A percentile compares a stretch with the other conserved stretches of the same genome.
phyloP scores from a whole-genome alignment of 441 rosid species.

The Cnidoscolus chayamansa region DNA sequence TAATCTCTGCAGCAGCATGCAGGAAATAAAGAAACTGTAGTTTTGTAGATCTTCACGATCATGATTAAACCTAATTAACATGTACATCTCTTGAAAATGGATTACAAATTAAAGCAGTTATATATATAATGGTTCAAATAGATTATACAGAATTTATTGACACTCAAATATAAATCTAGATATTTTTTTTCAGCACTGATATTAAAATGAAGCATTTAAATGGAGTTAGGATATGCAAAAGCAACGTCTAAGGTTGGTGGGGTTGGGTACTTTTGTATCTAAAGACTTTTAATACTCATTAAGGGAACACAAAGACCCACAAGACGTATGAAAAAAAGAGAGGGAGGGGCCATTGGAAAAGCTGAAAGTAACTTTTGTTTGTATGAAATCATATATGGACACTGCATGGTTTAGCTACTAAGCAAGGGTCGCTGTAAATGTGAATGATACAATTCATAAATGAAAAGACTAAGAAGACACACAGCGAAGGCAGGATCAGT shows the following conservation, averaged over 20 bases:
- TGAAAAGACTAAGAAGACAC: too few species aligned
- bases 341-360: slow-evolving; percentile 25
- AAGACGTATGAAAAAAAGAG: slow-evolving; percentile 13
- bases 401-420: background rate
- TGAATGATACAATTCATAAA: slow-evolving; percentile 24
- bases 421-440: slow-evolving; percentile 15
- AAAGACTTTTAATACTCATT: background rate
- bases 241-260: background rate
- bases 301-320: slow-evolving; percentile 23
- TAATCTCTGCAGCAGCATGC: background rate
- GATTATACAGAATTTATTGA: too few species aligned
- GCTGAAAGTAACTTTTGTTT: slow-evolving; percentile 30
- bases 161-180: too few species aligned
- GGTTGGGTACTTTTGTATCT: background rate
- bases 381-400: slow-evolving; percentile 14
- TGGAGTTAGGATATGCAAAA: background rate
- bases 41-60: too few species aligned
- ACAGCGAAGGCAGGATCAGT: too few species aligned
- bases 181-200: too few species aligned
- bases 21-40: too few species aligned
- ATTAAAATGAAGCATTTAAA: too few species aligned
- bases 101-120: too few species aligned
- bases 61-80: too few species aligned
- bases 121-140: too few species aligned
- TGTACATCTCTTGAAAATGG: too few species aligned